Evolutionary conservation across 2,329 filamentous ascomycete genomes (phyloP).

Genomic region (Zasmidium cellare): DNA sequence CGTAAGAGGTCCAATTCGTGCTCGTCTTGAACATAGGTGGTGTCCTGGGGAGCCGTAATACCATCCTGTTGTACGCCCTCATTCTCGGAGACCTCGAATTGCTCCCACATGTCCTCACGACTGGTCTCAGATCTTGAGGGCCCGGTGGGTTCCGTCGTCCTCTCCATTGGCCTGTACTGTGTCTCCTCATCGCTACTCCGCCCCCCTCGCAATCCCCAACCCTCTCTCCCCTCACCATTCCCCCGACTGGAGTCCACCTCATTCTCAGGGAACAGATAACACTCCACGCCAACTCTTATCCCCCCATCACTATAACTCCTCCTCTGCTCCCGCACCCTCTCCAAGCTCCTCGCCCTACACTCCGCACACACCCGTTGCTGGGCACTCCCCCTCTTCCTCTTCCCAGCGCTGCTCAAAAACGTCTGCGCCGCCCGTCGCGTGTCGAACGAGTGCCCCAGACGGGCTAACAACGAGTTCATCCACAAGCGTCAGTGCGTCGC

Average conservation of each 20-base stretch:
- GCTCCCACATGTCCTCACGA: slow-evolving; percentile 17
- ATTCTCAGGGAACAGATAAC: not conserved
- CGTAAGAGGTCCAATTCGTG: slow-evolving; percentile 1
- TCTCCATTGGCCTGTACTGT: not conserved
- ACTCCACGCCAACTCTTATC: slow-evolving; percentile 1
- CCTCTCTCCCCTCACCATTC: not conserved
- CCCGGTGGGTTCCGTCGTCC: not conserved
- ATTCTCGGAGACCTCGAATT: slow-evolving; percentile 12
- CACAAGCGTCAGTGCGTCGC: slow-evolving; percentile 4
- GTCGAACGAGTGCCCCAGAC: slow-evolving; percentile 22
- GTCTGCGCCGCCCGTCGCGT: slow-evolving; percentile 17
- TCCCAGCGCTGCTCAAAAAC: slow-evolving; percentile 15
- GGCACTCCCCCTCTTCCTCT: slow-evolving; percentile 18
- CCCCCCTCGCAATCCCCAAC: not conserved
- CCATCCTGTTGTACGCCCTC: not conserved
- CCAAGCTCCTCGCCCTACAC: slow-evolving; percentile 14
- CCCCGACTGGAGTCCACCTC: not conserved
- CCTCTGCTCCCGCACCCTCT: slow-evolving; percentile 12
- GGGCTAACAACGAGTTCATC: slow-evolving; percentile 29
- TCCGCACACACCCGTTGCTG: slow-evolving; percentile 23
- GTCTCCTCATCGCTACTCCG: not conserved
- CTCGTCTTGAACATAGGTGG: not conserved
- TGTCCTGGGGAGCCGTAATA: no score
- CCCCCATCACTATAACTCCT: slow-evolving; percentile 20
- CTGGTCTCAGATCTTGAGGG: not conserved